phyloP scores from a whole-genome alignment of 1,284 basidiomycete species.

The Pseudozyma flocculosa region DNA sequence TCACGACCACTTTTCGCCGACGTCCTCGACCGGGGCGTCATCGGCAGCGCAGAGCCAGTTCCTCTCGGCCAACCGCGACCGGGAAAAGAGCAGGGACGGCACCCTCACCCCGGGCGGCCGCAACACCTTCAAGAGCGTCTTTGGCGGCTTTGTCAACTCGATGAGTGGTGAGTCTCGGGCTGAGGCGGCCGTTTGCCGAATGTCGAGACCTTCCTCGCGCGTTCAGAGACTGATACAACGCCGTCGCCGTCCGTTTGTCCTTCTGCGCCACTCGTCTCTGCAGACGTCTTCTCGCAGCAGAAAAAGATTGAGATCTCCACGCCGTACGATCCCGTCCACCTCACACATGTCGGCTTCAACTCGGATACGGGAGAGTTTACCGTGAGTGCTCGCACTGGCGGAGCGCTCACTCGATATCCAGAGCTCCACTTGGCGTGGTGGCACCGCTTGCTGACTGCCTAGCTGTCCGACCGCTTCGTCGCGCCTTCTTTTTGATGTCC shows the following conservation, averaged over 20 bases:
- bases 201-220: too few species aligned
- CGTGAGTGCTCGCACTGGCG: slow-evolving; percentile 3
- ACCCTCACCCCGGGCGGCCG: slow-evolving; percentile 24
- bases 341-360: slow-evolving; percentile 99
- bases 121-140: slow-evolving; percentile 56
- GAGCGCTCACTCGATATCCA: neutral
- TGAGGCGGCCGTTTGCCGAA: too few species aligned
- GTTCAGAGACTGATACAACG: too few species aligned
- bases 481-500: too few species aligned
- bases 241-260: neutral
- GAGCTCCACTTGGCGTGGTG: slow-evolving; percentile 2
- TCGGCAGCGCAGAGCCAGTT: slow-evolving; percentile 33
- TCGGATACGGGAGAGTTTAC: slow-evolving; percentile 90
- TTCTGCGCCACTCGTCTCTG: too few species aligned
- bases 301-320: slow-evolving; percentile 93
- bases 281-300: slow-evolving; percentile 73
- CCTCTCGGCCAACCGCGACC: slow-evolving; percentile 17
- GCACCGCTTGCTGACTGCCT: too few species aligned
- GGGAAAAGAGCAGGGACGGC: slow-evolving; percentile 32
- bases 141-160: slow-evolving; percentile 58
- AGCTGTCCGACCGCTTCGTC: too few species aligned
- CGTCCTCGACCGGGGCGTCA: slow-evolving; percentile 3
- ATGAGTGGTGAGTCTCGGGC: slow-evolving; percentile 50
- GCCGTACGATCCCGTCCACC: slow-evolving; percentile 97
- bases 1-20: slow-evolving; percentile 1